Evolutionary conservation across 441 rosid species (phyloP), one percentile per base, ranked within the genome.

Genomic region (Brassica hybrid): DNA sequence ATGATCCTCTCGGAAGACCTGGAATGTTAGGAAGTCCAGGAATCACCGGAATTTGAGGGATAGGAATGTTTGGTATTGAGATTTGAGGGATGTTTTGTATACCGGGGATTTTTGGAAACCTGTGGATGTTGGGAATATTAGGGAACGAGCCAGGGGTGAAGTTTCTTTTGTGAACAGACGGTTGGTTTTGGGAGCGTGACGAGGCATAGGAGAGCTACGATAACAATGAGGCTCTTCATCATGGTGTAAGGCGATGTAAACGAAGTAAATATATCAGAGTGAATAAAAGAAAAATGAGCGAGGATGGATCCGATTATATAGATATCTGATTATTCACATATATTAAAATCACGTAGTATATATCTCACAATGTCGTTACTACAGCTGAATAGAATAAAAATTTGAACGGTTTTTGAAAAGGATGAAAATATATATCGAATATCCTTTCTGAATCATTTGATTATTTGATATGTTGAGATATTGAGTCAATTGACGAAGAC

Each of bases 151-250:
- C 73, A 18, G 78, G 67, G 73, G 74, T 18, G 74, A 67, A 50
- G 77, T 50, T 78, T 76, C 41, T 71, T 67, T 61, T 61, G 32
- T 59, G 9, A 50, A 2, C 76, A 68, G 4, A 78, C 0, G 58
- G 77, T 78, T 7, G 43, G 65, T 0, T 66, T 66, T 66, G 76
- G 69, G 6, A 77, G 57, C 48, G 76, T 65, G 58, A 72, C 69
- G 43, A 78, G 32, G 23, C 73, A 78, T 19, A 78, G 4, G 23
- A 78, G 23, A 59, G 58, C 73, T 60, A 67, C n/a, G 5, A 59
- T 19, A 7, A 65, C 9, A 36, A 43, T 43, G 5, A 43, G 3
- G 72, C 56, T 77, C 62, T 71, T 71, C 76, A 70, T 63, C 71
- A 71, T 56, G 71, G 72, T 10, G 4, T 56, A 36, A 23, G 52